phyloP scores from a whole-genome alignment of 257 asterid species.

The Solanum clarkiae region DNA sequence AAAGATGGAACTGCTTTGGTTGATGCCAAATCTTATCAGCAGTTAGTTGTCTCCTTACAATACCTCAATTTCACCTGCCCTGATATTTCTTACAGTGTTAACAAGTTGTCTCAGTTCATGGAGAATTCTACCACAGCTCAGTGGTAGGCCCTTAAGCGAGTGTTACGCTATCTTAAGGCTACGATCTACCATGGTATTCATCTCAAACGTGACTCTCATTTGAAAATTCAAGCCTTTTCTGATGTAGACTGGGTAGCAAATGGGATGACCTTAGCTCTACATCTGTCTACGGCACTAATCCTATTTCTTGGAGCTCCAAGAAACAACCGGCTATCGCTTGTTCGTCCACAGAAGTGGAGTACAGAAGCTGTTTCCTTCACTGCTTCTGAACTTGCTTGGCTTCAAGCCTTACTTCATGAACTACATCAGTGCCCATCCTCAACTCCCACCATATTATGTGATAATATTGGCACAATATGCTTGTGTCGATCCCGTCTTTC shows the following conservation, averaged over 20 bases:
- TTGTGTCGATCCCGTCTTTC: neutral
- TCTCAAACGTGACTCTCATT: neutral
- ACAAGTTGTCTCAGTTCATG: neutral
- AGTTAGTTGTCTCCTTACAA: neutral
- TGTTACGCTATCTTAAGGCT: neutral
- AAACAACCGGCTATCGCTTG: neutral
- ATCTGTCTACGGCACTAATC: neutral
- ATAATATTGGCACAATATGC: neutral
- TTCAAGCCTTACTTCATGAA: neutral
- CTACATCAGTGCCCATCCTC: neutral
- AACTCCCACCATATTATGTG: neutral
- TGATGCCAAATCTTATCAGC: neutral
- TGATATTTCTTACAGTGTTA: neutral
- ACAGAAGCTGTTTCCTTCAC: neutral
- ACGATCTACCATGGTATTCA: neutral
- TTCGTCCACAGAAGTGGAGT: neutral
- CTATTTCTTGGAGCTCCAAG: neutral
- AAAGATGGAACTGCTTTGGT: neutral
- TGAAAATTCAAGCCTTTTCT: neutral
- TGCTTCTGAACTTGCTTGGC: neutral
- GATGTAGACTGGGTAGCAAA: neutral
- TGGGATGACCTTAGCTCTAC: neutral
- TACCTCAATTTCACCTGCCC: neutral
- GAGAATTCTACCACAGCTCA: neutral
- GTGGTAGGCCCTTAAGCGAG: neutral